Conservation (phyloP, 2,329 filamentous ascomycete genomes). For the Calycina herbarum region DNA sequence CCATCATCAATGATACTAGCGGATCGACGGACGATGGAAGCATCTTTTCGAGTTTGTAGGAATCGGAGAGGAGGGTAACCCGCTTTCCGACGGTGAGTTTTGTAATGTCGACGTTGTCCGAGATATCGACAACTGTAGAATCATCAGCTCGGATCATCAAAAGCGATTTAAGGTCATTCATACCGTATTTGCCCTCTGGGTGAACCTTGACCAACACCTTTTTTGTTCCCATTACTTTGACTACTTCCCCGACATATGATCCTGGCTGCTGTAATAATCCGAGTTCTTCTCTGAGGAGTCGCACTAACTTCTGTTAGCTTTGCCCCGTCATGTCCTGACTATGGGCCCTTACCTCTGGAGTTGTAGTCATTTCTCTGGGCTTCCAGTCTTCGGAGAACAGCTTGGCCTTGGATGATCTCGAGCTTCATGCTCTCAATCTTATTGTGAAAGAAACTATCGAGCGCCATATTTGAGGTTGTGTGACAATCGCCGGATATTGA, state of each 20-base stretch:
- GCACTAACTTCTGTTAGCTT: slow-evolving; percentile 53
- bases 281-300: slow-evolving; percentile 90
- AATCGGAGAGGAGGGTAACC: slow-evolving; percentile 93
- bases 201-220: slow-evolving; percentile 99
- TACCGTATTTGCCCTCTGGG: slow-evolving; percentile 99
- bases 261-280: slow-evolving; percentile 95
- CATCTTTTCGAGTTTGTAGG: slow-evolving; percentile 98
- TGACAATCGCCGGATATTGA: background rate
- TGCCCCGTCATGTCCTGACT: too few relatives aligned
- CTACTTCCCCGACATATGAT: slow-evolving; percentile 98
- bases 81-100: slow-evolving; percentile 98
- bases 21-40: slow-evolving; percentile 97
- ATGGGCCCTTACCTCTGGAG: slow-evolving; percentile 60
- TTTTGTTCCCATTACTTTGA: slow-evolving; percentile 99
- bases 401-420: slow-evolving; percentile 98
- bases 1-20: slow-evolving; percentile 99
- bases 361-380: slow-evolving; percentile 99
- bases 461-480: slow-evolving; percentile 72
- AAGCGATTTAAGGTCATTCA: slow-evolving; percentile 32
- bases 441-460: slow-evolving; percentile 99
- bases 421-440: slow-evolving; percentile 99
- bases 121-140: slow-evolving; percentile 82
- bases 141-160: slow-evolving; percentile 22
- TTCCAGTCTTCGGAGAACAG: slow-evolving; percentile 89
- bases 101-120: slow-evolving; percentile 88